Evolutionary conservation across 129 eudicot species (phyloP).

Genomic region (Saposhnikovia divaricata): DNA sequence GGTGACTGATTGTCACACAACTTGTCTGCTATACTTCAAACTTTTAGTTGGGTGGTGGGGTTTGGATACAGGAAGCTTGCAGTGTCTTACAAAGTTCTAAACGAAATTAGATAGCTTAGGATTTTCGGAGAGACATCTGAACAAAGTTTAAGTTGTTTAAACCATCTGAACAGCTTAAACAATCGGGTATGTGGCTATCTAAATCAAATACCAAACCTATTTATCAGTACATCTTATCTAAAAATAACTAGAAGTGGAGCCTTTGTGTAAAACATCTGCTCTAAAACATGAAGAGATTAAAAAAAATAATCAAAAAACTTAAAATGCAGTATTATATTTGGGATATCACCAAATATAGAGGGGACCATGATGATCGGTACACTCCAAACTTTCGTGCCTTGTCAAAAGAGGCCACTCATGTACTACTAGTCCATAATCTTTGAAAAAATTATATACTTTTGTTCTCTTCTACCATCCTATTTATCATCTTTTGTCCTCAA

Average conservation of each 20-base stretch:
- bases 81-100: not conserved
- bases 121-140: not conserved
- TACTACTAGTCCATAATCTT: slow-evolving; percentile 12
- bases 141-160: not conserved
- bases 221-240: too few relatives aligned
- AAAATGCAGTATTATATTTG: not conserved
- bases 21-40: not conserved
- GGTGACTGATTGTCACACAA: not conserved
- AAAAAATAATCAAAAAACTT: not conserved
- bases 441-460: slow-evolving; percentile 14
- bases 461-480: slow-evolving; percentile 7
- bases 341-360: slow-evolving; percentile 16
- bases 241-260: not conserved
- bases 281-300: not conserved
- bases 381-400: slow-evolving; percentile 22
- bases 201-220: not conserved
- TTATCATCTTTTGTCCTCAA: slow-evolving; percentile 6
- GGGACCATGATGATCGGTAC: slow-evolving; percentile 8
- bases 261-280: not conserved
- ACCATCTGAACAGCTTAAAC: not conserved
- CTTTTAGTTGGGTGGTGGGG: slow-evolving; percentile 2
- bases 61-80: not conserved
- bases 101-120: not conserved
- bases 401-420: slow-evolving; percentile 18
- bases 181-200: not conserved